Conservation (phyloP, 441 rosid species). For the Isatis lusitanica region DNA sequence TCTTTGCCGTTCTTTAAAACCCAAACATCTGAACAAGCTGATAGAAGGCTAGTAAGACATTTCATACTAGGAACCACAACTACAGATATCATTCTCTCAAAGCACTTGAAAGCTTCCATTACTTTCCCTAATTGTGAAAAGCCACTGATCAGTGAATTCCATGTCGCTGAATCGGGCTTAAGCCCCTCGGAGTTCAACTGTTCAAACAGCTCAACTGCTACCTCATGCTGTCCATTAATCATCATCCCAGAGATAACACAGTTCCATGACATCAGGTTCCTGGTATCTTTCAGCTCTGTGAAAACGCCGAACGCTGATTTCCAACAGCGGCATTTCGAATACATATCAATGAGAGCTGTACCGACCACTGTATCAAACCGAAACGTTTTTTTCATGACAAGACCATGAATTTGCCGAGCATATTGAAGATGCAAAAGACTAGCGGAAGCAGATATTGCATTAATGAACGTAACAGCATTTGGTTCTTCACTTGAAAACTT, state of each 20-base stretch:
- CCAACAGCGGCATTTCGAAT: conserved; percentile 51
- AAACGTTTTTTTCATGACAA: conserved; percentile 34
- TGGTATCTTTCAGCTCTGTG: conserved; percentile 43
- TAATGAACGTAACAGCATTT: conserved; percentile 49
- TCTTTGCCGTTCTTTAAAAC: conserved; percentile 56
- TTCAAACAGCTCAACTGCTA: conserved; percentile 54
- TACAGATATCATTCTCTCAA: conserved; percentile 53
- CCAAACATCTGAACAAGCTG: conserved; percentile 60
- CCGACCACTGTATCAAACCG: conserved; percentile 45
- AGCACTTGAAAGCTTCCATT: conserved; percentile 51
- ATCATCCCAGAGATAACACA: conserved; percentile 60
- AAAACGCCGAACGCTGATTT: conserved; percentile 48
- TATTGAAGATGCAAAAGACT: conserved; percentile 38
- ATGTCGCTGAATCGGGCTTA: conserved; percentile 65
- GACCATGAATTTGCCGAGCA: conserved; percentile 50
- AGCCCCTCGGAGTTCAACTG: conserved; percentile 47
- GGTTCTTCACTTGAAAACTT: conserved; percentile 44
- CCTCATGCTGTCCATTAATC: conserved; percentile 50
- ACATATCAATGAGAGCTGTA: conserved; percentile 53
- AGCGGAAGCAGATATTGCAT: conserved; percentile 47
- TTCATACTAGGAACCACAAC: conserved; percentile 51
- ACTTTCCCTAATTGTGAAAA: conserved; percentile 57
- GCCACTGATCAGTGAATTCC: conserved; percentile 73
- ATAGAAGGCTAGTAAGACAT: conserved; percentile 61
- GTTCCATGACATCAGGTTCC: conserved; percentile 67